These are phyloP conservation scores for Tagetes patula DNA, from an alignment of 129 eudicot genomes.

Conservation along the genomic window DNA sequence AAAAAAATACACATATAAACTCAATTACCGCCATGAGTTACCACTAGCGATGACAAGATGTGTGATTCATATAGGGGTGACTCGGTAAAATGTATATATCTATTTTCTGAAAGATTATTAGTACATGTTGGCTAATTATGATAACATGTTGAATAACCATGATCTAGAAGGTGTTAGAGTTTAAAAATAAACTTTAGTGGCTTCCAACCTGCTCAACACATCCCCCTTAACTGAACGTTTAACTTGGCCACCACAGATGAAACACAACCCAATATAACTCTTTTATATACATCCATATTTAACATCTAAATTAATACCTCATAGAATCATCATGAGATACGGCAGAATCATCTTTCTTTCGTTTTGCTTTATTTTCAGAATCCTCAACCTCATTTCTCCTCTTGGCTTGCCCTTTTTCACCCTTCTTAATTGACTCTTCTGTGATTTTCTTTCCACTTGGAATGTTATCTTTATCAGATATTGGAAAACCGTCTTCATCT, in stretches of 20 bases:
- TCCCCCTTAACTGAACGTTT: not conserved
- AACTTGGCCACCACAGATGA: not conserved
- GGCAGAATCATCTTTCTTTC: conserved; percentile 56
- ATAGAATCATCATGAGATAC: conserved; percentile 30
- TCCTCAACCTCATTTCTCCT: conserved; percentile 43
- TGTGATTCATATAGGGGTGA: not conserved
- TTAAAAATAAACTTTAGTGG: not conserved
- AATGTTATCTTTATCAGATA: conserved; percentile 33
- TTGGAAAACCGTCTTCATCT: conserved; percentile 95
- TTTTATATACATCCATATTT: not conserved
- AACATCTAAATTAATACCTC: conserved; percentile 40
- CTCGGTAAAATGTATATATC: not conserved
- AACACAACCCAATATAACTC: not conserved
- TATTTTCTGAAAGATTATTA: not conserved
- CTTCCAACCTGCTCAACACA: not conserved
- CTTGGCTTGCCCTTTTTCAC: conserved; percentile 30
- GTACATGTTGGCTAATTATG: not conserved
- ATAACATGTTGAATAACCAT: not conserved
- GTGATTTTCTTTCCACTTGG: conserved; percentile 27
- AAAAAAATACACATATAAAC: not conserved
- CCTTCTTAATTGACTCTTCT: conserved; percentile 34
- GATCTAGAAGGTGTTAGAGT: not conserved
- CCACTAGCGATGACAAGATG: not conserved
- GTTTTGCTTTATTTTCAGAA: conserved; percentile 41
- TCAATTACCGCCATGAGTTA: not conserved